Base-by-base conservation (phyloP, 805 yeast genomes). In the Kuraishia ogatae region DNA sequence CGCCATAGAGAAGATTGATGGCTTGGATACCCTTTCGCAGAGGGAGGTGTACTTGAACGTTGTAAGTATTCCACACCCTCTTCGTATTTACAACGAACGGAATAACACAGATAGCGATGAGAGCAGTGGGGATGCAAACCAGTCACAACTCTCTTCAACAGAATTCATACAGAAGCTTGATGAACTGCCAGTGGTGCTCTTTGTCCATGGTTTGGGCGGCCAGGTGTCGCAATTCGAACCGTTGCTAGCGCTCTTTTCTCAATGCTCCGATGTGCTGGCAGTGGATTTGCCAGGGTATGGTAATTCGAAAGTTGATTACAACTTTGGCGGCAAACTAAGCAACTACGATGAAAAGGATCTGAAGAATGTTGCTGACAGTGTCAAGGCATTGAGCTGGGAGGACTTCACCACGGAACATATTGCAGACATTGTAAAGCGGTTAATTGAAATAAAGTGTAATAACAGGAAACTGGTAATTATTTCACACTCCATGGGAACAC, bases 261-360 rank as follows among this genome's bases (percentile, higher is more conserved):
- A 80, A 59, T 79, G 83, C 58, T 79, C 82, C 57, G 85, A 82
- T 55, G 78, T 90, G 20, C 64, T 87, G 48, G 81, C 92, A 0
- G 61, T 92, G 17, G 98, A 92, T 66, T 71, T 91, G 53, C 97
- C 97, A 1, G 98, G 97, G 0, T 89, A 89, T 67, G 98, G 98
- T 2, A 76, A 79, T 58, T 57, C 81, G 60, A 62, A 72, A 64
- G 62, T 60, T 35, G 8, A 60, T 5, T 21, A 57, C 10, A 52
- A 58, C 20, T 61, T 60, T 55, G 52, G 60, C 54, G 52, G 58
- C 15, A 55, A 62, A 21, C 59, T 71, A 19, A 61, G 71, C 1
- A 11, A 29, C 10, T 51, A 48, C n/a, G 64, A 66, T 4, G 39
- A 60, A 1, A 53, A 54, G 1, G 52, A 57, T n/a, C 43, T 64